Evolutionary conservation across 139 green algal genomes (phyloP), one percentile per base, ranked within the genome.

Genomic region (Volvox reticuliferus): DNA sequence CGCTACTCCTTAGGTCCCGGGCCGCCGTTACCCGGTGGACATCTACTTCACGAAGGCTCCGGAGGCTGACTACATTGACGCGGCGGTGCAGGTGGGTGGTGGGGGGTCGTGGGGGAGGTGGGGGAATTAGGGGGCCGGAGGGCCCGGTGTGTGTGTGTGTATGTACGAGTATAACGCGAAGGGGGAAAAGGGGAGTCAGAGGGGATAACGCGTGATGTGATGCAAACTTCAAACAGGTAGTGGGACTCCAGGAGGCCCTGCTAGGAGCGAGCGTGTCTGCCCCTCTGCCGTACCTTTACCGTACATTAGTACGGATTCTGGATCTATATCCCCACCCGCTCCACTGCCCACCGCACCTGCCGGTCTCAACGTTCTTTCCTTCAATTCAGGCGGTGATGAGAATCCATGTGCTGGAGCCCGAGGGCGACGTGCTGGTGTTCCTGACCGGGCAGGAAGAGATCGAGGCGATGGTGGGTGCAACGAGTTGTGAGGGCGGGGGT

Each of bases 371-470:
- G 16, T 19, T 1, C 1, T n/a, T 82, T 36, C 76, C 76, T 36
- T 18, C 73, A 3, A 6, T 99, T 28, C 44, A 91, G 78, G 99
- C 99, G 91, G 93, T 99, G 21, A 99, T 98, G 35, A 97, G 97
- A 26, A 97, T 99, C 35, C 78, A 93, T 65, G 69, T 88, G 82
- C 91, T 88, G 87, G 91, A 94, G 94, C 95, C 96, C 18, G 28
- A 94, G 32, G 98, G 98, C 5, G 98, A 99, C 90, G 94, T 99
- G 35, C 95, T 99, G 55, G 96, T 99, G 71, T 99, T 99, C 93
- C 94, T 99, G 68, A 99, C 98, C 0, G 98, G 98, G 2, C 98
- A 98, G 92, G 98, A 99, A 92, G 98, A 99, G 94, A 99, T 99
- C 83, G 98, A 99, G 94, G 95, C 83, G 61, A 81, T 88, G 83